Evolutionary conservation across 2,329 filamentous ascomycete genomes (phyloP), one percentile per base, ranked within the genome.

Genomic region (Pochonia chlamydosporia): DNA sequence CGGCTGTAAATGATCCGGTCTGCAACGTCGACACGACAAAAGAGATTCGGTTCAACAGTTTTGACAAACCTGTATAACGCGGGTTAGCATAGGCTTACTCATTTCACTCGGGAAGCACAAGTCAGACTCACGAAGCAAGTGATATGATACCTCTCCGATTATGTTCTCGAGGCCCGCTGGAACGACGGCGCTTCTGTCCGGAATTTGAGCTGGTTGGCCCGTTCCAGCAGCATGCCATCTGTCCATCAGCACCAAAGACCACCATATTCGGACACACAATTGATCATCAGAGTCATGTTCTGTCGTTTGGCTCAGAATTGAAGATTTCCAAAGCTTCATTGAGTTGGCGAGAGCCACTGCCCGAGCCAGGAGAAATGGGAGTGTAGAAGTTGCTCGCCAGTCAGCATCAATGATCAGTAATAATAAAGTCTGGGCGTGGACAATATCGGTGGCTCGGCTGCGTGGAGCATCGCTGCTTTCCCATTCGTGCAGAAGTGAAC

Each of bases 211-310:
- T 1, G 83, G 80, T 51, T 75, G 80, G 11, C 78, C 80, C 4
- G 78, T 84, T 20, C 80, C 82, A n/a, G 81, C 75, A 4, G 85
- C 82, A 59, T 87, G 81, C 83, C 84, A 89, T 14, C 84, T 77
- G 57, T 89, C 85, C 52, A 89, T 75, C 52, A 85, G 74, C 40
- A 88, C 76, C 28, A 89, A 67, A 13, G 81, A 79, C 81, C 83
- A 88, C 85, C 85, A 89, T 16, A 84, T 76, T 37, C 83, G 76
- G 43, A 82, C 70, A 2, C 76, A 75, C 4, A 88, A 67, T 16
- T 79, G 78, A 43, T 82, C 79, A 39, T 84, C 79, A 18, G 76
- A 77, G 58, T 87, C 81, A 3, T 69, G 58, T 44, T 84, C 78
- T 9, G 69, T 62, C 5, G 76, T 72, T 4, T 66, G 63, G 44